phyloP scores from a whole-genome alignment of 2,329 filamentous ascomycete species.

The Monosporascus sp. region DNA sequence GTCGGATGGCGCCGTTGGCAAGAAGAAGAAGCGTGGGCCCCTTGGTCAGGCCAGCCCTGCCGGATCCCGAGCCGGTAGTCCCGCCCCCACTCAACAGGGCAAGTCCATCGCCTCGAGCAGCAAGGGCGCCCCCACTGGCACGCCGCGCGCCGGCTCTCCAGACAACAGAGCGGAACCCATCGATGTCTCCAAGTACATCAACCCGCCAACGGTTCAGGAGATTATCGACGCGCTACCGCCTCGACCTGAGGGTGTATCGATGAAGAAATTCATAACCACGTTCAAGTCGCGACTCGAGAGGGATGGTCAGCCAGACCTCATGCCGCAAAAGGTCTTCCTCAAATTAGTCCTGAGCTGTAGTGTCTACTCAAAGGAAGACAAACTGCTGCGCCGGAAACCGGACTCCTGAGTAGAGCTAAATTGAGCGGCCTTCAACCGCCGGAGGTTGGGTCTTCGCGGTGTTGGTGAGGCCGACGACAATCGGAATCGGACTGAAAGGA shows the following conservation, averaged over 20 bases:
- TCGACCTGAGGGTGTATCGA: slow-evolving; percentile 45
- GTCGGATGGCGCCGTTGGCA: slow-evolving; percentile 50
- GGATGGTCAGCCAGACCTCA: slow-evolving; percentile 44
- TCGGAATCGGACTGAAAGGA: too few species aligned
- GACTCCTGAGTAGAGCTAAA: slow-evolving; percentile 12
- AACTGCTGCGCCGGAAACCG: slow-evolving; percentile 41
- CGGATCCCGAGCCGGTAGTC: slow-evolving; percentile 59
- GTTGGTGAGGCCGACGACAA: too few species aligned
- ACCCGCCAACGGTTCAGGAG: slow-evolving; percentile 43
- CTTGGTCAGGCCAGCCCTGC: slow-evolving; percentile 44
- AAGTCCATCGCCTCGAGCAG: slow-evolving; percentile 13
- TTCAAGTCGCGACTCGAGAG: slow-evolving; percentile 50
- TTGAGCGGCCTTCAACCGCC: too few species aligned
- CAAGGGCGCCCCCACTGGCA: slow-evolving; percentile 8
- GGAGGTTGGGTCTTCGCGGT: not conserved
- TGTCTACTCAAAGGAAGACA: slow-evolving; percentile 49
- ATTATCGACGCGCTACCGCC: slow-evolving; percentile 49
- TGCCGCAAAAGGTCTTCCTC: slow-evolving; percentile 52
- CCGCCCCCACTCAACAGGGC: slow-evolving; percentile 38
- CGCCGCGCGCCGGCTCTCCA: slow-evolving; percentile 28
- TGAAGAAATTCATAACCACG: slow-evolving; percentile 46
- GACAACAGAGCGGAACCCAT: slow-evolving; percentile 3
- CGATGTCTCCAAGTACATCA: slow-evolving; percentile 4
- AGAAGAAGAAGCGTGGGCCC: slow-evolving; percentile 45
- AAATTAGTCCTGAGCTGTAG: slow-evolving; percentile 51